Evolutionary conservation across 2,329 filamentous ascomycete species (phyloP).

Genomic region (Pseudophaeomoniella oleicola): DNA sequence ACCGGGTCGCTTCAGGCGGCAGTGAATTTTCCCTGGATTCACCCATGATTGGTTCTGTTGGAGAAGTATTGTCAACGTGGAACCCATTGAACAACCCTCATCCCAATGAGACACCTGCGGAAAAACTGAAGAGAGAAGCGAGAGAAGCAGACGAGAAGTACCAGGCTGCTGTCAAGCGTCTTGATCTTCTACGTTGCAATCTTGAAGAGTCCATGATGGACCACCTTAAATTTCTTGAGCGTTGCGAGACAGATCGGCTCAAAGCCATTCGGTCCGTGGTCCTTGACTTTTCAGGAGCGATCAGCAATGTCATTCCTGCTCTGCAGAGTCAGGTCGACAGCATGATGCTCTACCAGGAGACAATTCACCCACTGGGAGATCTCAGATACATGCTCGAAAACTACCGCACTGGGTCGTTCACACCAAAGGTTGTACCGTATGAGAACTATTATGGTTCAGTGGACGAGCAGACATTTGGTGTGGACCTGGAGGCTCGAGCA

Average conservation of each 20-base stretch:
- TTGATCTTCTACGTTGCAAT: slow-evolving; percentile 82
- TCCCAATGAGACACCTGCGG: slow-evolving; percentile 83
- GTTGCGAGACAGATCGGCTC: slow-evolving; percentile 86
- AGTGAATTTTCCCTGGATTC: slow-evolving; percentile 53
- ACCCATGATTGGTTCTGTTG: slow-evolving; percentile 65
- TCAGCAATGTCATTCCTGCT: slow-evolving; percentile 95
- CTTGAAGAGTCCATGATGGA: slow-evolving; percentile 91
- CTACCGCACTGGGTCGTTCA: slow-evolving; percentile 86
- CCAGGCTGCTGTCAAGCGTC: slow-evolving; percentile 68
- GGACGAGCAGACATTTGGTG: slow-evolving; percentile 93
- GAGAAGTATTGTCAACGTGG: slow-evolving; percentile 83
- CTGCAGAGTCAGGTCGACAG: slow-evolving; percentile 92
- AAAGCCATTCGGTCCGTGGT: slow-evolving; percentile 98
- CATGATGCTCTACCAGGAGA: slow-evolving; percentile 99
- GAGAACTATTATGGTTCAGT: slow-evolving; percentile 99
- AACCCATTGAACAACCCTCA: slow-evolving; percentile 80
- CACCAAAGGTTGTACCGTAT: slow-evolving; percentile 80
- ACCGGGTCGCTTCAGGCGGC: slow-evolving; percentile 43
- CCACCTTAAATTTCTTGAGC: slow-evolving; percentile 90
- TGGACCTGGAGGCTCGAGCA: slow-evolving; percentile 90
- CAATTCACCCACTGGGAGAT: slow-evolving; percentile 84
- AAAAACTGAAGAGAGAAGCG: slow-evolving; percentile 77
- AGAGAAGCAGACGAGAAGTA: slow-evolving; percentile 86
- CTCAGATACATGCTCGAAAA: slow-evolving; percentile 90
- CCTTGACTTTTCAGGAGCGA: slow-evolving; percentile 89